Evolutionary conservation across 257 asterid genomes (phyloP).

Genomic region (Jacaranda mimosifolia): DNA sequence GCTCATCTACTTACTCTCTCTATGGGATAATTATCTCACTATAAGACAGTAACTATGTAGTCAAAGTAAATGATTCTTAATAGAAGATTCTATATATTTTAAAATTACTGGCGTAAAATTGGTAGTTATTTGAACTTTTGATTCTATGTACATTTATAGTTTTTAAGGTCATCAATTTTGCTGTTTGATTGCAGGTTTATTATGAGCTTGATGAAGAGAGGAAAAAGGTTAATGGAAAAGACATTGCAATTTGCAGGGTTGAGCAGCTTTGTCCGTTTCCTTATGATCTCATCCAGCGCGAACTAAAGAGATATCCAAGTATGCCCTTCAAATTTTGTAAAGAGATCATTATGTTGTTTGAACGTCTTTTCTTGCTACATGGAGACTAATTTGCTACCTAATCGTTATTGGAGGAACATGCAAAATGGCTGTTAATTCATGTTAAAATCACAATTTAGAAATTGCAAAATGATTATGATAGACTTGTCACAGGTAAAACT

Average conservation of each 20-base stretch:
- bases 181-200: constrained; percentile 63
- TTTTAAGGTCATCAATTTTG: not conserved
- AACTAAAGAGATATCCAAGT: constrained; percentile 96
- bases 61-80: not conserved
- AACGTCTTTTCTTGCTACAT: constrained; percentile 12
- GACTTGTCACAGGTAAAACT: not conserved
- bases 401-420: not conserved
- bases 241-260: constrained; percentile 91
- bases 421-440: no score
- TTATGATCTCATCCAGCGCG: constrained; percentile 90
- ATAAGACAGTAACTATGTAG: not conserved
- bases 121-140: constrained; percentile 8
- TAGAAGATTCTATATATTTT: not conserved
- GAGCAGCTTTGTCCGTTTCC: constrained; percentile 99
- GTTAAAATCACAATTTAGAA: no score
- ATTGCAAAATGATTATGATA: no score
- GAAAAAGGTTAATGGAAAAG: constrained; percentile 67
- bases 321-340: constrained; percentile 35
- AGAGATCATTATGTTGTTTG: not conserved
- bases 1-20: not conserved
- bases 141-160: not conserved
- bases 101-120: not conserved
- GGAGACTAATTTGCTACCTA: not conserved
- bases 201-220: constrained; percentile 94
- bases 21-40: not conserved